Evolutionary conservation across 1,284 basidiomycete species (phyloP).

Genomic region (Ganoderma meredithae): DNA sequence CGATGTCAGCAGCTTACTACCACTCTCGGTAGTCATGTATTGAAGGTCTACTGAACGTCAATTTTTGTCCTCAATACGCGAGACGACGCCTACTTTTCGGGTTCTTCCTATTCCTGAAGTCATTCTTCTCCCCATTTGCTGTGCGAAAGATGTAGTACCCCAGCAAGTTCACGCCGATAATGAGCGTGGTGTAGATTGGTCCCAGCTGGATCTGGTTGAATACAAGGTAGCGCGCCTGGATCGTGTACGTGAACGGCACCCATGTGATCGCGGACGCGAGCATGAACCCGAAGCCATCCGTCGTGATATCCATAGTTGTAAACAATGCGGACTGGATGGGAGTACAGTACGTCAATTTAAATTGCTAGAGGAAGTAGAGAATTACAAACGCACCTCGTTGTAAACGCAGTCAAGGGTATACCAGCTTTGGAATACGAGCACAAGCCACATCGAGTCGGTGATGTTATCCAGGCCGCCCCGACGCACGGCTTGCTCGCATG

Average conservation of each 20-base stretch:
- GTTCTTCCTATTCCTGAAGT: constrained; percentile 53
- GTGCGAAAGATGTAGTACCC: constrained; percentile 95
- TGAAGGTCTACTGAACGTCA: constrained; percentile 62
- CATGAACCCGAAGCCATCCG: constrained; percentile 99
- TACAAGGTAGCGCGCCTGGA: constrained; percentile 93
- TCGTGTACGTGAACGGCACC: constrained; percentile 93
- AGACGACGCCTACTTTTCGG: constrained; percentile 4
- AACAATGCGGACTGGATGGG: constrained; percentile 74
- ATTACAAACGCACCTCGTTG: constrained; percentile 73
- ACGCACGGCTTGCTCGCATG: constrained; percentile 88
- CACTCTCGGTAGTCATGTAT: constrained; percentile 86
- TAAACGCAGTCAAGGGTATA: constrained; percentile 92
- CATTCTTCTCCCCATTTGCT: constrained; percentile 94
- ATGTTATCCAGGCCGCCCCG: constrained; percentile 68
- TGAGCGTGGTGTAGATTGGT: constrained; percentile 60
- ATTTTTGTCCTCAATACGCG: not conserved
- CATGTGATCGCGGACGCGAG: constrained; percentile 90
- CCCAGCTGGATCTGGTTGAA: constrained; percentile 88
- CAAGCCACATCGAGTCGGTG: constrained; percentile 94
- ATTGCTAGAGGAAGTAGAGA: not conserved
- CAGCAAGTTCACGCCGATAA: constrained; percentile 73
- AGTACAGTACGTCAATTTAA: not conserved
- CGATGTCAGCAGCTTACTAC: constrained; percentile 90
- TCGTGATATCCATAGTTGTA: constrained; percentile 96
- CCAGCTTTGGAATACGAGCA: constrained; percentile 86